Evolutionary conservation across 768 basidiomycete genomes (phyloP).

Genomic region (Trametes meyenii): DNA sequence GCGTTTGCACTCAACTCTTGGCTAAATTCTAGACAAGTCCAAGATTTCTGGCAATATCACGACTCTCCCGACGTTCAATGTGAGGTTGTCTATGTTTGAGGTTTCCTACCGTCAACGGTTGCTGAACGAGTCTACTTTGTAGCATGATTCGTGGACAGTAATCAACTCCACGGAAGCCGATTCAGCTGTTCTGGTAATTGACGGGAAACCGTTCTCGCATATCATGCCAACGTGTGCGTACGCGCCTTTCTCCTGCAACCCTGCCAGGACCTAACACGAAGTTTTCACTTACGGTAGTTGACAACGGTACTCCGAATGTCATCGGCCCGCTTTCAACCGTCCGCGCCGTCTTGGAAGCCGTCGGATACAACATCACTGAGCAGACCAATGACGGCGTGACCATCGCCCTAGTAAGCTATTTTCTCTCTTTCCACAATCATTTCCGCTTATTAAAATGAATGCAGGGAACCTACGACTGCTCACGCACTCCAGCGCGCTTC

Average conservation of each 20-base stretch:
- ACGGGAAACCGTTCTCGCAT: slow-evolving; percentile 16
- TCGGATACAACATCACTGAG: slow-evolving; percentile 20
- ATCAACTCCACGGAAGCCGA: slow-evolving; percentile 9
- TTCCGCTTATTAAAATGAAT: not conserved
- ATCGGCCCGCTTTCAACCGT: slow-evolving; percentile 13
- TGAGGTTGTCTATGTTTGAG: not conserved
- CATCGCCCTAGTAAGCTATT: slow-evolving; percentile 5
- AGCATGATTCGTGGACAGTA: slow-evolving; percentile 15
- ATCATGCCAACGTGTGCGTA: slow-evolving; percentile 13
- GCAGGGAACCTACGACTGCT: slow-evolving; percentile 24
- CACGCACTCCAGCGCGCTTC: slow-evolving; percentile 15
- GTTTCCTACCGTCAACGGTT: not conserved
- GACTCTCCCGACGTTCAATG: not conserved
- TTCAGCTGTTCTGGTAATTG: slow-evolving; percentile 9
- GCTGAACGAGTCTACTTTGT: not conserved
- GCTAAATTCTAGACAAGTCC: not conserved
- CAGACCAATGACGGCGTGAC: slow-evolving; percentile 9
- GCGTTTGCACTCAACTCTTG: not conserved
- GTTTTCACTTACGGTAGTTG: not conserved
- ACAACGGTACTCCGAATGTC: slow-evolving; percentile 20
- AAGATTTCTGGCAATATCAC: slow-evolving; percentile 12
- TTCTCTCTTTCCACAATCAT: not conserved
- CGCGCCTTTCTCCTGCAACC: not conserved
- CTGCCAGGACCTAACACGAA: not conserved
- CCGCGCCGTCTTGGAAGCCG: slow-evolving; percentile 1